Percentiles rank a stretch among this genome's conserved stretches.
phyloP scores from a whole-genome alignment of 169 alveolate species.

The Plasmodium cynomolgi region DNA sequence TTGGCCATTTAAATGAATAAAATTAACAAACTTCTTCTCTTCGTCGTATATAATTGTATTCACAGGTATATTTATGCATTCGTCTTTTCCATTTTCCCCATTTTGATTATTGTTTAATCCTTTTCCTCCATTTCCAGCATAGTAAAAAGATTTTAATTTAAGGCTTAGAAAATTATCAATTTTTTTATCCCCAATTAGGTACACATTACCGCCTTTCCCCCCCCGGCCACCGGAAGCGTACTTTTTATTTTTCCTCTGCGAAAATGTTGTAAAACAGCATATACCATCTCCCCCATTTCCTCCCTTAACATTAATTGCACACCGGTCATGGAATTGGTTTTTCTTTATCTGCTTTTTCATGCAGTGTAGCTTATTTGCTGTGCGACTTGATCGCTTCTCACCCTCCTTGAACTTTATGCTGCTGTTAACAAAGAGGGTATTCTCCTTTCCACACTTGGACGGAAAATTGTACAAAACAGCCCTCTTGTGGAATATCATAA shows the following conservation, averaged over 20 bases:
- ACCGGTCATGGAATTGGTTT: slow-evolving; percentile 80
- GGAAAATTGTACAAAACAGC: background rate
- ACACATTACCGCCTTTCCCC: slow-evolving; percentile 94
- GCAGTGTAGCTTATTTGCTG: slow-evolving; percentile 12
- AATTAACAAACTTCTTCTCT: slow-evolving; percentile 72
- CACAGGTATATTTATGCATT: slow-evolving; percentile 87
- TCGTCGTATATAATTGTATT: slow-evolving; percentile 90
- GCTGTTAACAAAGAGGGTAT: slow-evolving; percentile 5
- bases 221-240: slow-evolving; percentile 96
- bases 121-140: slow-evolving; percentile 89
- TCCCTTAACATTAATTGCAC: slow-evolving; percentile 83
- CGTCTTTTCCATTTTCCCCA: slow-evolving; percentile 90
- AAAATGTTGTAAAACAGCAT: slow-evolving; percentile 79
- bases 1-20: slow-evolving; percentile 78
- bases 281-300: slow-evolving; percentile 93
- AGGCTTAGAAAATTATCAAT: slow-evolving; percentile 83
- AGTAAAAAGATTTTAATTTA: slow-evolving; percentile 79
- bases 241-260: slow-evolving; percentile 88
- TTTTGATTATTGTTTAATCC: slow-evolving; percentile 73
- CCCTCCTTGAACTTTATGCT: background rate
- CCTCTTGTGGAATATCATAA: background rate
- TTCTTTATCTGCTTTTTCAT: slow-evolving; percentile 59
- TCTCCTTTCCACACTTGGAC: background rate
- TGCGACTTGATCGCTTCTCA: background rate
- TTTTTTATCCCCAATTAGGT: slow-evolving; percentile 81